Evolutionary conservation across 495 filamentous ascomycete genomes (phyloP), one percentile per base, ranked within the genome.

Genomic region (Neurospora hispaniola): DNA sequence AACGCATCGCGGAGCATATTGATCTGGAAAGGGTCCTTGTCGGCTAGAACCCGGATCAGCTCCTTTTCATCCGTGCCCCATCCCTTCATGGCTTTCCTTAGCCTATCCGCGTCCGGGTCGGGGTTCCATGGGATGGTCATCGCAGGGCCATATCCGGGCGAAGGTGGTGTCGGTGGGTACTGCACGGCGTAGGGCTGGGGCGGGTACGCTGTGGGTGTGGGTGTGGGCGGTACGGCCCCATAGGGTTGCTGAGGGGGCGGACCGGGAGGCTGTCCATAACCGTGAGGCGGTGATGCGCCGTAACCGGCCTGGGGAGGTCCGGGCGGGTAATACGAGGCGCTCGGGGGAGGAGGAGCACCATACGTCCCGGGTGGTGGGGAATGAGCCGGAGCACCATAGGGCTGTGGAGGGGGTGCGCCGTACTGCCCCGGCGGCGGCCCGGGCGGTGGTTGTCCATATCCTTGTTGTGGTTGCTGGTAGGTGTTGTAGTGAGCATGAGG

Each of bases 21-120:
- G 73, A 96, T 87, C 76, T 94, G 90, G 14, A 92, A 82, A 5
- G 93, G 91, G 72, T 96, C 90, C 70, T 91, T 88, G 39, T 80
- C 84, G 0, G 89, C 83, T 27, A 98, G 83, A 18, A 90, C 81
- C 0, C 82, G 81, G 76, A 94, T 92, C 1, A 97, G 84, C 0
- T 87, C 80, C 70, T 88, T 88, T 80, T 97, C 94, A 76, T 97
- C 89, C 0, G 94, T 97, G 59, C 94, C 94, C 72, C 96, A 90
- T 9, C 94, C 93, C 83, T 96, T 96, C 92, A 97, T 97, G 3
- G 95, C 93, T 76, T 87, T 87, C 70, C 93, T 86, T 31, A 97
- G 84, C 10, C 81, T 85, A 69, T 93, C 87, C 0, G 93, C 92
- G 72, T 96, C 88, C 2, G 81, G 77, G 3, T 81, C 84, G 69